These are phyloP conservation scores for Dryadomyces sulphureus DNA, from an alignment of 2,329 filamentous ascomycete species.

Conservation along the genomic window DNA sequence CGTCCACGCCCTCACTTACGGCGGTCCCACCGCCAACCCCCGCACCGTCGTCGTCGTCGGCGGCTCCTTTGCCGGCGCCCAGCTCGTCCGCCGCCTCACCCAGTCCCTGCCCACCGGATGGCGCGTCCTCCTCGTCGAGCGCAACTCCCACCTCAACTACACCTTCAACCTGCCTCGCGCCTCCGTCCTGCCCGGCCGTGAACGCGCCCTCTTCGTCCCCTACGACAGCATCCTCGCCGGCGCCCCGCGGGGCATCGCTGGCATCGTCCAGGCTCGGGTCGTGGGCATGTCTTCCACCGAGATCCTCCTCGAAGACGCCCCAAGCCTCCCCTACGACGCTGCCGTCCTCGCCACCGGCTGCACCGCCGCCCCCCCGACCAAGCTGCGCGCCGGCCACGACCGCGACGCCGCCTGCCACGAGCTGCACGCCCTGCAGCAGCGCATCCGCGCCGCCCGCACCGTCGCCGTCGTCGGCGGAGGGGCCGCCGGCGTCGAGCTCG, in stretches of 20 bases:
- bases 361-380: conserved; percentile 28
- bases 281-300: not conserved
- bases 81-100: conserved; percentile 31
- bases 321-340: conserved; percentile 32
- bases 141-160: conserved; percentile 45
- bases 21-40: conserved; percentile 7
- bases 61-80: conserved; percentile 41
- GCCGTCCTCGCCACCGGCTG: conserved; percentile 44
- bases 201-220: conserved; percentile 45
- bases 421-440: conserved; percentile 29
- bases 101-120: conserved; percentile 32
- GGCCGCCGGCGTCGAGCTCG: conserved; percentile 46
- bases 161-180: conserved; percentile 46
- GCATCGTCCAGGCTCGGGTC: conserved; percentile 24
- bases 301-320: conserved; percentile 12
- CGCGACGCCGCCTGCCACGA: conserved; percentile 26
- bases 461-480: conserved; percentile 43
- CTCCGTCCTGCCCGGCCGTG: conserved; percentile 38
- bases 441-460: conserved; percentile 24
- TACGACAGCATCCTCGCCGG: conserved; percentile 28
- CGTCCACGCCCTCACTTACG: conserved; percentile 8
- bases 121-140: conserved; percentile 41
- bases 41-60: conserved; percentile 40
- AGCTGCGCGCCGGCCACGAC: conserved; percentile 26
- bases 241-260: conserved; percentile 18